Evolutionary conservation across 2,329 filamentous ascomycete genomes (phyloP), one percentile per base, ranked within the genome.

Genomic region (Sporothrix dimorphospora): DNA sequence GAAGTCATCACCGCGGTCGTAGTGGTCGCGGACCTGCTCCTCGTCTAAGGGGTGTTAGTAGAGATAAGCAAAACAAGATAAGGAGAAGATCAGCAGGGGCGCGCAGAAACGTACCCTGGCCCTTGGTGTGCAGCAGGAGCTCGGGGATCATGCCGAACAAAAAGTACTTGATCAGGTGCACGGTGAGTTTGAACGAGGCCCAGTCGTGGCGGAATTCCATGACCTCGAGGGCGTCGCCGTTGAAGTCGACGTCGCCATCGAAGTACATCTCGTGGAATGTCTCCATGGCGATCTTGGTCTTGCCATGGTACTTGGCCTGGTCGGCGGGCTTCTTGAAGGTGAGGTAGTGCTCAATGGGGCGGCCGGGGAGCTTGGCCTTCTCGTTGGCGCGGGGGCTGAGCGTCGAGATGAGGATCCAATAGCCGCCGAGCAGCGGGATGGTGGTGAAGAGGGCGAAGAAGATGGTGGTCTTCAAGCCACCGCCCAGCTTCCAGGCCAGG

Each of bases 241-340:
- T 98, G 87, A 98, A 95, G 77, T 97, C 94, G 75, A 97, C 94
- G 72, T 97, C 90, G 73, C 93, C 94, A 79, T 96, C 92, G 83
- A 98, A 97, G 87, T 98, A 98, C 92, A 95, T 97, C 83, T 98
- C 94, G 81, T 97, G 91, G 86, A 98, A 98, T 30, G 94, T 97
- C 85, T 97, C 91, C 86, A 97, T 91, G 71, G 94, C 91, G 74
- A 96, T 94, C 85, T 92, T 94, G 84, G 88, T 92, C 81, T 87
- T 87, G 81, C 93, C 93, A 77, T 88, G 86, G 84, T 94, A 96
- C 83, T 90, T 93, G 78, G 81, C 79, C 78, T 85, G 80, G 78
- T 89, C 87, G 71, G 81, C 81, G n/a, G 84, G 82, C 76, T 87
- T 88, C 83, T 94, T 92, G 86, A 96, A 96, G 74, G 88, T 91